Conservation (phyloP, 768 basidiomycete species). For the Cystofilobasidium bisporidii region DNA sequence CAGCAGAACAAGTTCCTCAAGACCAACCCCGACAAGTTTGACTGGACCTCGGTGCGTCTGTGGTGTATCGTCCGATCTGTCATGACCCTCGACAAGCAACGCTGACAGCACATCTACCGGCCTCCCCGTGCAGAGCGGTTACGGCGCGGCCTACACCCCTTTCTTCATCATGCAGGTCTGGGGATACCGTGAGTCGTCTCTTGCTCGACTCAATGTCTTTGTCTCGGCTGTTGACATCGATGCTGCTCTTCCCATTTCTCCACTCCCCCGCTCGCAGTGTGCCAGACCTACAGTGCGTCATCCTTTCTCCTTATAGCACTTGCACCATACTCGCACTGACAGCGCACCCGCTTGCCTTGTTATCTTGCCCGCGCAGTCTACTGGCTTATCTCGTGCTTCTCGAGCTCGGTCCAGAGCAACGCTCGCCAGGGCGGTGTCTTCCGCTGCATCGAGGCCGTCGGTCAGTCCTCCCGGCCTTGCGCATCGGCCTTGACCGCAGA, state of each 20-base stretch:
- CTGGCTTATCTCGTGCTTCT: conserved; percentile 6
- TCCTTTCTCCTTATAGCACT: neutral
- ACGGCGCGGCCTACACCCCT: neutral
- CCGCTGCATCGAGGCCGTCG: conserved; percentile 5
- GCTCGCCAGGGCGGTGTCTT: conserved; percentile 7
- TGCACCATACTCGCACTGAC: no score
- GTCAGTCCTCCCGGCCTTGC: neutral
- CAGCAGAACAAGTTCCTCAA: neutral
- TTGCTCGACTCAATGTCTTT: no score
- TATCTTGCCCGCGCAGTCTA: neutral
- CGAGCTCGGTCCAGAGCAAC: conserved; percentile 6
- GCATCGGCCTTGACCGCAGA: no score
- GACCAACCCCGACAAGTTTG: neutral
- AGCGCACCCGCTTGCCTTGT: no score
- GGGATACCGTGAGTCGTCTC: neutral
- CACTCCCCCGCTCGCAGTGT: neutral
- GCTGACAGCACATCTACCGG: no score
- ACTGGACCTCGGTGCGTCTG: conserved; percentile 2
- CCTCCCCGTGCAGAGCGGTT: neutral
- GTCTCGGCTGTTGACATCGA: no score
- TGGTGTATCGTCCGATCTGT: no score
- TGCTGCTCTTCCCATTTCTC: no score
- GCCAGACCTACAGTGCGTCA: conserved; percentile 2
- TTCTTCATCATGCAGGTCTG: conserved; percentile 7
- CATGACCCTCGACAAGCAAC: no score